Evolutionary conservation across 2,329 filamentous ascomycete genomes (phyloP).

Genomic region (Curvularia verruculosa): DNA sequence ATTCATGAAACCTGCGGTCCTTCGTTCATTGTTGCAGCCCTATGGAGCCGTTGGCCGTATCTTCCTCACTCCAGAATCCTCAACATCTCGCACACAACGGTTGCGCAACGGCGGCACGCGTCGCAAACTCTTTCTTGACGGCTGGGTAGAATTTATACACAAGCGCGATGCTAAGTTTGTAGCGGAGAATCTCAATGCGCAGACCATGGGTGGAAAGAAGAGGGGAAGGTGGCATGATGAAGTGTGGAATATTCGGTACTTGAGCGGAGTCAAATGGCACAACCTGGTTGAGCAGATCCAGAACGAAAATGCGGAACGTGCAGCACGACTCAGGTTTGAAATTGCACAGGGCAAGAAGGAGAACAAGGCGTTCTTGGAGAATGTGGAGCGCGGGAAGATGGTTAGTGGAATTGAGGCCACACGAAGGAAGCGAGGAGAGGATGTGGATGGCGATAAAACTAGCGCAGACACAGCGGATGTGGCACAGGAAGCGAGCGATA

Average conservation of each 20-base stretch:
- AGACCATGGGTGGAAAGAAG: constrained; percentile 83
- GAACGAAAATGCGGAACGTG: constrained; percentile 79
- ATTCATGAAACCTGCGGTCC: constrained; percentile 83
- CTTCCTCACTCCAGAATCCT: constrained; percentile 79
- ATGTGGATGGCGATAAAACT: constrained; percentile 29
- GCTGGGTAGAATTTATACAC: constrained; percentile 81
- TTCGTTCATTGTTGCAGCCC: constrained; percentile 74
- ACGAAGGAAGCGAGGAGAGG: constrained; percentile 59
- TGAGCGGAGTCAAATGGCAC: constrained; percentile 83
- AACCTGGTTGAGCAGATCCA: constrained; percentile 76
- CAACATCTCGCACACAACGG: constrained; percentile 67
- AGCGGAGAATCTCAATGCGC: constrained; percentile 76
- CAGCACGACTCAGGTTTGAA: constrained; percentile 77
- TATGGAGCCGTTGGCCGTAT: constrained; percentile 79
- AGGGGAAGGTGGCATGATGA: constrained; percentile 83
- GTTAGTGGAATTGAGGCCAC: constrained; percentile 64
- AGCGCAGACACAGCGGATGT: constrained; percentile 21
- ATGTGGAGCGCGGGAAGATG: constrained; percentile 81
- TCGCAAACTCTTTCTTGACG: constrained; percentile 80
- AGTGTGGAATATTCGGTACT: constrained; percentile 82
- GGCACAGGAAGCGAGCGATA: constrained; percentile 41
- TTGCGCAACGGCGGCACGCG: constrained; percentile 79
- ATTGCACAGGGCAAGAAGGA: constrained; percentile 76
- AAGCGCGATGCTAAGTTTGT: constrained; percentile 80
- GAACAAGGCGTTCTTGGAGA: constrained; percentile 80